phyloP scores from a whole-genome alignment of 768 basidiomycete species.

The Cubamyces sp. region DNA sequence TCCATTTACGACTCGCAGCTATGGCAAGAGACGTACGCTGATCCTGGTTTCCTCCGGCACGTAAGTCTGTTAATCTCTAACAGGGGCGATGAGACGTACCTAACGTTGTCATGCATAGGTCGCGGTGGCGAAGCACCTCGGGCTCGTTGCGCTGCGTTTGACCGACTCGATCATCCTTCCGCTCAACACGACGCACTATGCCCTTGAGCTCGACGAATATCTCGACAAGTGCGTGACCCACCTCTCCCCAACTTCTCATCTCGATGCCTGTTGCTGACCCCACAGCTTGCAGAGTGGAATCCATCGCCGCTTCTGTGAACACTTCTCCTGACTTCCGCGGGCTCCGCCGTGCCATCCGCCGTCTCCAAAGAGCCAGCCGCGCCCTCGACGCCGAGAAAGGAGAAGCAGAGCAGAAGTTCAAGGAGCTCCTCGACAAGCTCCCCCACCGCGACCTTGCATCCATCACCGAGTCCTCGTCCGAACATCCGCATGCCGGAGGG shows the following conservation, averaged over 20 bases:
- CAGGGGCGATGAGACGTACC: not conserved
- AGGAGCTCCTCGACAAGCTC: conserved; percentile 29
- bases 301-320: conserved; percentile 23
- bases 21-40: conserved; percentile 66
- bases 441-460: conserved; percentile 3
- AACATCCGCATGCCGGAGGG: not conserved
- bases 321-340: conserved; percentile 27
- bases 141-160: conserved; percentile 55
- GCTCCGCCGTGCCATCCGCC: conserved; percentile 31
- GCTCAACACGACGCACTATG: conserved; percentile 71
- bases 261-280: not conserved
- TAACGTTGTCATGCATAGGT: conserved; percentile 37
- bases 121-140: conserved; percentile 59
- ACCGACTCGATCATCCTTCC: conserved; percentile 60
- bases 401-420: conserved; percentile 33
- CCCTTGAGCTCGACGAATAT: conserved; percentile 58
- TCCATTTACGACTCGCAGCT: conserved; percentile 60
- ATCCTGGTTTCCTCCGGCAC: conserved; percentile 64
- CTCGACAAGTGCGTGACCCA: conserved; percentile 39
- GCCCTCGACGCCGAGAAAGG: conserved; percentile 35
- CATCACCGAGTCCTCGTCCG: not conserved
- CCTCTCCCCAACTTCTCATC: not conserved
- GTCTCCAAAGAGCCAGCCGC: conserved; percentile 28
- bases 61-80: conserved; percentile 35
- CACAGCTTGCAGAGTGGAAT: conserved; percentile 28